Evolutionary conservation across 352 stramenopile species (phyloP), one percentile per base, ranked within the genome.

Genomic region (Globisporangium echinulatum): DNA sequence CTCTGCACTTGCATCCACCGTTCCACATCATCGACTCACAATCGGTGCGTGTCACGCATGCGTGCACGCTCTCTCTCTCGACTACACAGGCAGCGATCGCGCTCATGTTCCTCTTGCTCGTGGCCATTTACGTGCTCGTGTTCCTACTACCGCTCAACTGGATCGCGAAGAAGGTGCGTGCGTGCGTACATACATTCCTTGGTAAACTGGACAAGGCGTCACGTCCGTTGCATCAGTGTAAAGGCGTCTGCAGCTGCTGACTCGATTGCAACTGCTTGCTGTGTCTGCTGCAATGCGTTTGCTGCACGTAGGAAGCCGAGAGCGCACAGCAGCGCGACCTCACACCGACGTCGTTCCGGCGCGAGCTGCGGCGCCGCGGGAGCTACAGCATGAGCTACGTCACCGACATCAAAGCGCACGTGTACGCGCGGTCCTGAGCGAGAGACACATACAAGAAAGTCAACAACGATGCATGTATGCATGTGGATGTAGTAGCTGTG

Each of bases 301-400:
- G 53, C 58, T 37, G 5, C 7, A 14, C 39, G 9, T 37, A 79
- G 52, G 80, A 86, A 56, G 54, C 69, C 14, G 48, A 58, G 5
- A 55, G 60, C 44, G 60, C 59, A 49, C 51, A 58, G 8, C 9
- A 68, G 39, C 56, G 52, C 37, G 48, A 58, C 36, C 38, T 66
- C 10, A 43, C 66, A 5, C 52, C 74, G 3, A 94, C 85, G 43
- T 92, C 82, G 5, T 95, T 95, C 56, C 80, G 85, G 5, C 75
- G 85, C 7, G 85, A 95, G 56, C 62, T 93, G 55, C 73, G 85
- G n/a, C 81, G 85, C 15, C 73, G 85, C 7, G 85, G 83, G 38
- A 95, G 85, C 71, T 95, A 90, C 66, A 93, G 83, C 63, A 87
- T 95, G 75, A 92, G 76, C 63, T 95, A 90, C 55, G 84, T 95